Percentiles rank a stretch among this genome's conserved stretches.
Evolutionary conservation across 305 asterid species (phyloP).

Genomic region (Ilex paraguariensis): DNA sequence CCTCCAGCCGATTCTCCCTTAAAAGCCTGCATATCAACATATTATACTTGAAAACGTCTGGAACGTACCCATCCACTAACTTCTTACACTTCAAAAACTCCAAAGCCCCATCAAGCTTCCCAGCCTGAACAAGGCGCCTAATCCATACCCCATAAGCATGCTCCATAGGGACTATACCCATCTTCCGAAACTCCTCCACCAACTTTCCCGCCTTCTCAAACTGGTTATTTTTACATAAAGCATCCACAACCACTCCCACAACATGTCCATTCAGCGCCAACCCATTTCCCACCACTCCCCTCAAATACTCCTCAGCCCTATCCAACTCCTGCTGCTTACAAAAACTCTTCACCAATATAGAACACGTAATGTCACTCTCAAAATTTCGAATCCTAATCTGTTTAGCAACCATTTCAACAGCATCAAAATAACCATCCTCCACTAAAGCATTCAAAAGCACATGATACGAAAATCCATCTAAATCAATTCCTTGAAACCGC

Average conservation of each 20-base stretch:
- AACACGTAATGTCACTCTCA: slow-evolving; percentile 45
- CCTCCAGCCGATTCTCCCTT: slow-evolving; percentile 61
- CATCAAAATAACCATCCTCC: slow-evolving; percentile 54
- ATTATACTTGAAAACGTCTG: slow-evolving; percentile 59
- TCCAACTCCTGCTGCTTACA: slow-evolving; percentile 54
- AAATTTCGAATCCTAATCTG: slow-evolving; percentile 50
- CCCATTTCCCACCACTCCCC: slow-evolving; percentile 30
- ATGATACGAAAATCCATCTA: slow-evolving; percentile 54
- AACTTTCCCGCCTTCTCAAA: slow-evolving; percentile 52
- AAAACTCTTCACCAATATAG: slow-evolving; percentile 53
- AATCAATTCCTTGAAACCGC: slow-evolving; percentile 70
- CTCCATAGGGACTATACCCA: slow-evolving; percentile 41
- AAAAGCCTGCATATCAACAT: slow-evolving; percentile 50
- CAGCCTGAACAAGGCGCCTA: slow-evolving; percentile 46
- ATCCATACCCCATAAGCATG: slow-evolving; percentile 60
- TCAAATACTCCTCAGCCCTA: slow-evolving; percentile 52
- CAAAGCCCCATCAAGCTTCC: slow-evolving; percentile 60
- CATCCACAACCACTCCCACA: slow-evolving; percentile 49
- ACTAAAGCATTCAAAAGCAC: slow-evolving; percentile 72
- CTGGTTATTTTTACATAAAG: slow-evolving; percentile 53
- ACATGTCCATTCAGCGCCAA: slow-evolving; percentile 31
- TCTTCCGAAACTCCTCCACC: slow-evolving; percentile 41
- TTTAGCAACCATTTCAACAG: slow-evolving; percentile 38
- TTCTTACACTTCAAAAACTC: slow-evolving; percentile 57
- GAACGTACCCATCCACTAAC: slow-evolving; percentile 51